Evolutionary conservation across 2,329 filamentous ascomycete species (phyloP), one percentile per base, ranked within the genome.

Genomic region (Aspergillus tubingensis): DNA sequence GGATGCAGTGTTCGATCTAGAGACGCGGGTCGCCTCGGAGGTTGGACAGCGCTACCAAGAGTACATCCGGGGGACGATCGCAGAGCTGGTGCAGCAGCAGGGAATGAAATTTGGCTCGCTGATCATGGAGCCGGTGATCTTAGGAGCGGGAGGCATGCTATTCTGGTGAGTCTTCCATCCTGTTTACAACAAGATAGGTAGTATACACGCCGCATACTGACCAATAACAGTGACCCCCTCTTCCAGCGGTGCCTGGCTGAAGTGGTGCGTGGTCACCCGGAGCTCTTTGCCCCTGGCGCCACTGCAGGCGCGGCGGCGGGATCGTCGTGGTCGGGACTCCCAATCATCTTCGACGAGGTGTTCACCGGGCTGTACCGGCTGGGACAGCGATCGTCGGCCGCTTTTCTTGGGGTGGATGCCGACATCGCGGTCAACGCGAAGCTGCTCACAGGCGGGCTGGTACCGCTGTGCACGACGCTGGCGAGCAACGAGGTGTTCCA

Each of bases 351-450:
- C 65, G 91, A 96, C 71, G 92, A 96, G 72, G 91, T 96, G 38
- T 96, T 96, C 76, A 94, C 91, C 0, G 91, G 91, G 1, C 80
- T 96, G 4, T 93, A 93, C 73, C 90, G 92, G 11, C 86, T 96
- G 0, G 91, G 92, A 2, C 85, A 87, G 41, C 86, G 88, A 70
- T 87, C 85, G 1, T 83, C 91, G 0, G 86, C 89, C 0, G 88
- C 87, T 0, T 90, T 94, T 73, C 83, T 96, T 3, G 80, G 81
- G 5, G 78, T 86, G 0, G 76, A 91, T 32, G 84, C 91, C 0
- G 91, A 96, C 68, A 88, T 96, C 50, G 87, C 88, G 0, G 89
- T 92, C 0, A 89, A 96, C 68, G 92, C 91, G 5, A 96, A 96
- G 73, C 82, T 96, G 0, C 82, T 96, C 2, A 96, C 92, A 0